phyloP scores from a whole-genome alignment of 495 filamentous ascomycete species.

The Cenococcum geophilum region DNA sequence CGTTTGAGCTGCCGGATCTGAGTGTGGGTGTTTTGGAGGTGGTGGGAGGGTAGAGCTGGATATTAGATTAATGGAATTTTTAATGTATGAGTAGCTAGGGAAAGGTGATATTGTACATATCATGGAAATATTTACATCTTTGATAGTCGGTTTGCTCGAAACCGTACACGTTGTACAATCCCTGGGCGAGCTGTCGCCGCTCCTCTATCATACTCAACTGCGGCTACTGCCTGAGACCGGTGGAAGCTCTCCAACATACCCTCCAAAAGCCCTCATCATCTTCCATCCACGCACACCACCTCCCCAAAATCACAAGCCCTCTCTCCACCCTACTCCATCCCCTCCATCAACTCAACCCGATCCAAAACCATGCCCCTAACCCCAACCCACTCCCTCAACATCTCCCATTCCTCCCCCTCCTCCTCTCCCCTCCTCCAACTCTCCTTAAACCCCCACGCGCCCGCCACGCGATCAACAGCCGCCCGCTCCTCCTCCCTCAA shows the following conservation, averaged over 20 bases:
- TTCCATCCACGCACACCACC: neutral
- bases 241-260: no score
- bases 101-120: neutral
- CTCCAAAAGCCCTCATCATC: neutral
- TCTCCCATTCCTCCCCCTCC: slow-evolving; percentile 82
- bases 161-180: no score
- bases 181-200: no score
- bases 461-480: slow-evolving; percentile 78
- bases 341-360: slow-evolving; percentile 77
- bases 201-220: no score
- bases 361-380: slow-evolving; percentile 85
- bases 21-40: slow-evolving; percentile 47
- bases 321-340: slow-evolving; percentile 68
- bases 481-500: slow-evolving; percentile 85
- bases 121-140: no score
- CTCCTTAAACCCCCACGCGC: slow-evolving; percentile 86
- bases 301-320: neutral
- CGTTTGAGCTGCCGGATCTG: slow-evolving; percentile 46
- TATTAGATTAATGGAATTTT: neutral
- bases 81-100: neutral
- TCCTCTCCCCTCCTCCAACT: slow-evolving; percentile 76
- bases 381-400: slow-evolving; percentile 69
- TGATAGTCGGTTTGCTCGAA: no score
- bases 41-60: neutral
- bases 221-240: no score